Base-by-base conservation (phyloP, 2,329 filamentous ascomycete species). In the Fusarium algeriense region DNA sequence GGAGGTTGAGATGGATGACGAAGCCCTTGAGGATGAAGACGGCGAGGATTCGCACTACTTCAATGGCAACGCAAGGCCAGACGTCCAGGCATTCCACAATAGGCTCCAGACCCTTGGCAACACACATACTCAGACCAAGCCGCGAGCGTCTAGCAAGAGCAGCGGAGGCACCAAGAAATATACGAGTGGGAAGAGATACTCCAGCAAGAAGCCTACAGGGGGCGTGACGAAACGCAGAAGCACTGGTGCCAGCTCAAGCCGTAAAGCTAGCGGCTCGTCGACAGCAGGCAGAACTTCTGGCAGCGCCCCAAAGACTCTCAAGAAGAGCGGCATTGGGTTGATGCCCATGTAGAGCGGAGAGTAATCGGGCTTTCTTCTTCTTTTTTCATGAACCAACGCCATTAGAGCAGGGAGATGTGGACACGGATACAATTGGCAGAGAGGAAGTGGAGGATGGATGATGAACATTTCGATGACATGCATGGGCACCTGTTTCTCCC, bases 31-130 rank as follows among this genome's bases (percentile, higher is more conserved):
- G 26, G 80, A 81, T 3, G 81, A 79, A 17, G 79, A 79, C 1
- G 81, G 81, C 19, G 81, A 83, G 57, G 75, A 81, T 32, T 89
- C 87, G 4, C 83, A 82, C 58, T 89, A 86, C 76, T 89, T 88
- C 66, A 73, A 75, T 38, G 52, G 67, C 28, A 69, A 62, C 41
- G 52, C 77, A 8, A 56, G 70, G 12, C 69, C 78, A 14, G 76
- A 81, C 17, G 80, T 81, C 1, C 73, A 80, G 59, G 80, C 80
- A 26, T 81, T 79, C 49, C 77, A 82, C 60, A 75, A 71, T 48
- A 76, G 72, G 56, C 76, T 81, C 17, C 73, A 80, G 52, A 75
- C 66, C 15, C 73, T 79, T 30, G 75, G 70, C 46, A 77, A 67
- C 56, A 78, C 73, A 59, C 66, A 71, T 19, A 74, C 71, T 52